Conservation (phyloP, 2,329 filamentous ascomycete genomes). For the Hypoxylon sp. region DNA sequence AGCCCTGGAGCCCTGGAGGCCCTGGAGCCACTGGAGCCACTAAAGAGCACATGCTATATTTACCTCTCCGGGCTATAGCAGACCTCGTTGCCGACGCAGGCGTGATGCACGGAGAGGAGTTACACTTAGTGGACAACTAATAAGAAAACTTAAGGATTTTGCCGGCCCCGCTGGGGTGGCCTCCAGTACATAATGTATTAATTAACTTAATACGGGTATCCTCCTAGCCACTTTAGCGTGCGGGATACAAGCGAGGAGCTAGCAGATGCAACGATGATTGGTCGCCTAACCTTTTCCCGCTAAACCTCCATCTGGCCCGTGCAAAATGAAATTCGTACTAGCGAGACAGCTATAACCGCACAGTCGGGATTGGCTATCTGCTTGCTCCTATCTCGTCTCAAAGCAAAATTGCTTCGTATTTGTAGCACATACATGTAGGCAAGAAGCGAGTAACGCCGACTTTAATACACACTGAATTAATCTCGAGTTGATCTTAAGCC, state of each 20-base stretch:
- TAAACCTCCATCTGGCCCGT: constrained; percentile 24
- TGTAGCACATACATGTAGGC: background rate
- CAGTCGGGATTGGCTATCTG: constrained; percentile 10
- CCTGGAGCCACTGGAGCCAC: no score
- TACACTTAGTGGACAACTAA: no score
- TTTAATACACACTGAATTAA: background rate
- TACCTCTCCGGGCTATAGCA: no score
- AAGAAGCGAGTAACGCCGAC: background rate
- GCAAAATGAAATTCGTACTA: constrained; percentile 14
- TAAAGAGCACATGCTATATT: no score
- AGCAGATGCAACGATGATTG: constrained; percentile 14
- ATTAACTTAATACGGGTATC: background rate
- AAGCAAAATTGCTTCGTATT: background rate
- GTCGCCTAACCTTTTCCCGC: constrained; percentile 27
- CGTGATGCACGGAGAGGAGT: no score
- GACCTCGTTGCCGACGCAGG: no score
- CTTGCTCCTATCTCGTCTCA: background rate
- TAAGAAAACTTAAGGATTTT: no score
- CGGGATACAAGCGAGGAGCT: constrained; percentile 24
- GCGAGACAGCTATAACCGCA: constrained; percentile 24
- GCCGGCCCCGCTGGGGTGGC: no score
- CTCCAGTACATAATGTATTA: no score
- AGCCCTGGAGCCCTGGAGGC: no score
- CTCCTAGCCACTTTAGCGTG: constrained; percentile 8
- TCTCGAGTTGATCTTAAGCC: background rate